Percentiles rank a stretch among this genome's conserved stretches.
These are phyloP conservation scores for Rhodamnia rubescens DNA, from an alignment of 345 rosid species.

Conservation along the genomic window DNA sequence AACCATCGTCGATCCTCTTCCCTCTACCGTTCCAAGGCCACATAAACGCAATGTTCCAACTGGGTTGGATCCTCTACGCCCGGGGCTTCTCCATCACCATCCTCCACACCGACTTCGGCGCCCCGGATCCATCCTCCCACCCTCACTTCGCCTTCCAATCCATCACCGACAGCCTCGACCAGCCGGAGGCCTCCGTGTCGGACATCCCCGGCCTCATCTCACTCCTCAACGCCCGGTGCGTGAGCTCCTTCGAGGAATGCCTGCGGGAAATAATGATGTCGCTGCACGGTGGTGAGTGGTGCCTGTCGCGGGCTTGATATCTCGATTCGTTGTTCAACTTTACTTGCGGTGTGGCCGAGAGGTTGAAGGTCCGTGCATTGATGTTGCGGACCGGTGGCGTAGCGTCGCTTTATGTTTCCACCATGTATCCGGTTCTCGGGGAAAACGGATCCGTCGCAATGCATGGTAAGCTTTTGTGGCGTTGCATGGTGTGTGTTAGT, in stretches of 20 bases:
- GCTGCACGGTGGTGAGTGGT: not conserved
- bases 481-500: too few relatives aligned
- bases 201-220: not conserved
- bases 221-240: slow-evolving; percentile 6
- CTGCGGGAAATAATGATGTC: slow-evolving; percentile 7
- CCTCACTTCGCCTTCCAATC: slow-evolving; percentile 16
- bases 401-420: too few relatives aligned
- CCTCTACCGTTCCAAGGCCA: slow-evolving; percentile 22
- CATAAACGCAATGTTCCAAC: slow-evolving; percentile 22
- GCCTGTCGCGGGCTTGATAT: slow-evolving; percentile 11
- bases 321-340: slow-evolving; percentile 14
- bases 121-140: slow-evolving; percentile 16
- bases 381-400: too few relatives aligned
- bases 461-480: slow-evolving; percentile 3
- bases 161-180: slow-evolving; percentile 5
- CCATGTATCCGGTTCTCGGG: too few relatives aligned
- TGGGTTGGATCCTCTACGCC: slow-evolving; percentile 16
- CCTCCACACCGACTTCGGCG: slow-evolving; percentile 17
- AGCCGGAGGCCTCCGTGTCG: not conserved
- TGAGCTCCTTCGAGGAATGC: slow-evolving; percentile 10
- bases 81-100: slow-evolving; percentile 21
- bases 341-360: too few relatives aligned
- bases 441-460: slow-evolving; percentile 26
- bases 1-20: slow-evolving; percentile 7
- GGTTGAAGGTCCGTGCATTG: too few relatives aligned